These are phyloP conservation scores for Fragaria iinumae DNA, from an alignment of 306 rosid species.

Conservation along the genomic window DNA sequence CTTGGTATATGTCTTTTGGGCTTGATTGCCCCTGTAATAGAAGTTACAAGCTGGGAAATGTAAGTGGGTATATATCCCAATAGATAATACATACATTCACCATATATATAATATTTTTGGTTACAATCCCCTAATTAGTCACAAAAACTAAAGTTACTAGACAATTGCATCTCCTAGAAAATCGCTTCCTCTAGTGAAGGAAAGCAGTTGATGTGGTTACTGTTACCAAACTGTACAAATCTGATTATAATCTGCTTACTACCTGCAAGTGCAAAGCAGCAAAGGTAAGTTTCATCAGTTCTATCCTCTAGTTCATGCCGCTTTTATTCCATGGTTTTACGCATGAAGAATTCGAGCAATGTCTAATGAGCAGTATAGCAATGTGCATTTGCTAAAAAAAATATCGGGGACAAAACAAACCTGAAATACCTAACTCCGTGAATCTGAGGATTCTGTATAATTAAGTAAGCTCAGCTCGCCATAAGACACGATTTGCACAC, in stretches of 20 bases:
- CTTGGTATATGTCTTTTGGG: constrained; percentile 10
- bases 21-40: constrained; percentile 9
- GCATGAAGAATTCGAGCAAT: neutral
- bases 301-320: neutral
- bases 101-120: constrained; percentile 17
- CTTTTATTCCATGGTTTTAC: neutral
- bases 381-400: constrained; percentile 1
- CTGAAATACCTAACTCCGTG: constrained; percentile 6
- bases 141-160: neutral
- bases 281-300: neutral
- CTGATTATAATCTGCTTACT: constrained; percentile 9
- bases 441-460: neutral
- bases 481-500: constrained; percentile 43
- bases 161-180: constrained; percentile 6
- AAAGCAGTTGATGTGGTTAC: neutral
- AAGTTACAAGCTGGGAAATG: constrained; percentile 26
- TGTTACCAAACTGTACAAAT: constrained; percentile 22
- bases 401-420: constrained; percentile 19
- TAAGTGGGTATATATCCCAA: constrained; percentile 7
- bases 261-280: constrained; percentile 25
- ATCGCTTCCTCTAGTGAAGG: neutral
- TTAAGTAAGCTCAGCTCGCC: constrained; percentile 24
- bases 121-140: neutral
- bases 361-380: neutral
- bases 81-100: constrained; percentile 12